Percentiles rank a stretch among this genome's conserved stretches.
phyloP scores from a whole-genome alignment of 257 asterid species.

The Cynanchum wilfordii region DNA sequence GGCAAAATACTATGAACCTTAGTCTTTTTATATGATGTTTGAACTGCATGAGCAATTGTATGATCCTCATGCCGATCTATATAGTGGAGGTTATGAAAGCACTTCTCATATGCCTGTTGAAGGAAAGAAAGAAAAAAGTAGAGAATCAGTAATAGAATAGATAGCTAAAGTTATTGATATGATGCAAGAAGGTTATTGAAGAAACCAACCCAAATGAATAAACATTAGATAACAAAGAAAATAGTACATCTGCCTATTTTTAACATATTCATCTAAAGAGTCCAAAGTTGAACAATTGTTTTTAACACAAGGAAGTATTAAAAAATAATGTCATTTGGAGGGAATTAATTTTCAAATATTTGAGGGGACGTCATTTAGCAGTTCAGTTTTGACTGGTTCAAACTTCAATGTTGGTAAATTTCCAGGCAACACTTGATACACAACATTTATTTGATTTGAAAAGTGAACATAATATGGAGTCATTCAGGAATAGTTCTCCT shows the following conservation, averaged over 20 bases:
- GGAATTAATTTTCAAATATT: not conserved
- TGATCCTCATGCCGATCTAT: slow-evolving; percentile 87
- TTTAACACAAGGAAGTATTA: not conserved
- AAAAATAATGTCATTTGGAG: not conserved
- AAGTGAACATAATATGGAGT: not conserved
- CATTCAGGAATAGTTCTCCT: not conserved
- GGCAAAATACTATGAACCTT: slow-evolving; percentile 45
- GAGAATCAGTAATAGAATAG: slow-evolving; percentile 3
- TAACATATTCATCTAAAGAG: not conserved
- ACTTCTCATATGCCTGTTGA: slow-evolving; percentile 80
- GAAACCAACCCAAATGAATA: not conserved
- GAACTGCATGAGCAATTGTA: slow-evolving; percentile 93
- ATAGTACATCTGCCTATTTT: not conserved
- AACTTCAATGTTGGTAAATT: not conserved
- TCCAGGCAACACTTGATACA: not conserved
- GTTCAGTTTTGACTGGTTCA: not conserved
- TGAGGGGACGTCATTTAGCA: not conserved
- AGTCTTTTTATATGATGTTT: slow-evolving; percentile 77
- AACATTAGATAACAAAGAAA: not conserved
- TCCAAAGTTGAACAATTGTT: not conserved
- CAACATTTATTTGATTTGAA: not conserved
- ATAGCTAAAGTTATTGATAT: not conserved
- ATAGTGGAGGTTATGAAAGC: slow-evolving; percentile 92
- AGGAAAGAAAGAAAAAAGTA: slow-evolving; percentile 16
- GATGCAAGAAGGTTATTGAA: not conserved